Base-by-base conservation (phyloP, 2,329 filamentous ascomycete species). In the Pseudocercospora fijiensis region DNA sequence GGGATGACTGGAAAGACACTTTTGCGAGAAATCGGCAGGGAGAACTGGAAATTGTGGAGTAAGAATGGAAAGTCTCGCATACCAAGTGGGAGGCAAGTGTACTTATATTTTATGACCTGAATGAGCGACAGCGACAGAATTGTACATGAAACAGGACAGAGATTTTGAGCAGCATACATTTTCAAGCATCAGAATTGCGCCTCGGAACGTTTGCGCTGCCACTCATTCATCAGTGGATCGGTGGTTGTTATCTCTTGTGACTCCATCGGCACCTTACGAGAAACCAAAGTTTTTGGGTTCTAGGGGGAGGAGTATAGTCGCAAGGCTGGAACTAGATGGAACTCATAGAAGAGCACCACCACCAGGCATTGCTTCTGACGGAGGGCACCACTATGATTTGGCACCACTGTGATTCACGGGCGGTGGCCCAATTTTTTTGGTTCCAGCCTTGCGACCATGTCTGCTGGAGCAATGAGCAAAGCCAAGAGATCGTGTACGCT, bases 1-100 rank as follows among this genome's bases (percentile, higher is more conserved):
- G 90, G 88, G 85, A 91, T 58, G 81, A 85, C 37, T 91, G 91
- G 82, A 93, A 92, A 80, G 89, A 92, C 69, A 84, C 85, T 22
- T 94, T 92, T 79, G 85, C 88, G 0, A 80, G 79, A 52, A 80
- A 86, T 26, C 80, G 89, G 43, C 82, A 80, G 63, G 85, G 84
- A 61, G 90, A 93, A 74, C 74, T 92, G 77, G 81, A 88, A 74
- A 87, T 92, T 72, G 77, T 90, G 37, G 84, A 85, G 71, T 89
- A 69, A 65, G 10, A 33, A 20, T 26, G 24, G 1, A 33, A 16
- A 13, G 11, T 33, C 30, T 5, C 16, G 10, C 30, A 33, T 33
- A 5, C 3, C 30, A 16, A 2, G 16, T 33, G 37, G 37, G 13
- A 41, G 16, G 37, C 16, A 41, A 41, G 5, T 41, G 37, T 41